Evolutionary conservation across 2,329 filamentous ascomycete species (phyloP), one percentile per base, ranked within the genome.

Genomic region (Ophiostoma fasciatum): DNA sequence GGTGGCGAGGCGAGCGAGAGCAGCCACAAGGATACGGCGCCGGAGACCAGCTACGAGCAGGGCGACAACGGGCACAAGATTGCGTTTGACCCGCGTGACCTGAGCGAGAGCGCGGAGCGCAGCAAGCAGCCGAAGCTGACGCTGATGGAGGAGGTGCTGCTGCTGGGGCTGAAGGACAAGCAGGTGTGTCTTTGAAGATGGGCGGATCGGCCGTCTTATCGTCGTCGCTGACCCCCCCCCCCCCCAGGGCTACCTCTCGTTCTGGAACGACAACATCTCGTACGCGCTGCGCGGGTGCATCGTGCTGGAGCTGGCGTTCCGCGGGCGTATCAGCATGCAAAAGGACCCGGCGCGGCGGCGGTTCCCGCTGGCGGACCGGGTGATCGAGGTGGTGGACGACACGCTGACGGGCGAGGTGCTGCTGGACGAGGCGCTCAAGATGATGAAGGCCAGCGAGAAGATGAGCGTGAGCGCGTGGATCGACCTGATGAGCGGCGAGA

Each of bases 401-500:
- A 88, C 85, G 41, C 69, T 94, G 54, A 98, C 90, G 6, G 90
- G 90, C 49, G 90, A 98, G 64, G 90, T 96, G 45, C 71, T 98
- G 51, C 72, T 98, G 52, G 90, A 98, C 61, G 90, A 98, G 66
- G 83, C 90, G 41, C 66, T 98, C 53, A 98, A 98, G 68, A 93
- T 98, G 87, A 98, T 98, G 88, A 98, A 98, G 70, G 78, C 82
- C 49, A 94, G 85, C 60, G 90, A 98, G 67, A 94, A 94, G 71
- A 96, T 98, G 90, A 96, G 90, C 60, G 90, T 98, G 48, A 90
- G 83, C 66, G 83, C 84, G 31, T 98, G 90, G 90, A 96, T 98
- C 58, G 90, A 98, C 59, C 66, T 98, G 48, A 88, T 98, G 85
- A 94, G 87, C 59, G 90, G 90, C 56, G 90, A 98, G 62, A 98